These are phyloP conservation scores for Colletotrichum sp. DNA, from an alignment of 2,329 filamentous ascomycete species.

Conservation along the genomic window DNA sequence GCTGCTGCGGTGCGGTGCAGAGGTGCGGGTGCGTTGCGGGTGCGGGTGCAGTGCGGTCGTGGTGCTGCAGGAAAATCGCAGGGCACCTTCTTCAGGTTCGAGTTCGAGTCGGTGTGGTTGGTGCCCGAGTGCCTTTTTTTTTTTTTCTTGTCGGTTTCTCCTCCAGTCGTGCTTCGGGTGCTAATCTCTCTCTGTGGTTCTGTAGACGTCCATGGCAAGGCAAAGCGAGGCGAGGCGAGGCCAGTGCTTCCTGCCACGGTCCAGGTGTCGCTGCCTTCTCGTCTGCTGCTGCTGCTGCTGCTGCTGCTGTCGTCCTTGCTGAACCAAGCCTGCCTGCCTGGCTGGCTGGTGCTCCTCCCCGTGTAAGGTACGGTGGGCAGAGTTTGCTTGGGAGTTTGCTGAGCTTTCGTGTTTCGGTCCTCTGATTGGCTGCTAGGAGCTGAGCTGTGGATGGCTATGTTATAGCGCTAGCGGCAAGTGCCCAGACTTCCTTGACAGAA, in stretches of 20 bases:
- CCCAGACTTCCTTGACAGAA: constrained; percentile 6
- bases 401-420: not conserved
- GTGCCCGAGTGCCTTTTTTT: not conserved
- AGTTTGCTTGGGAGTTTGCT: constrained; percentile 13
- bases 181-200: not conserved
- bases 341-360: not conserved
- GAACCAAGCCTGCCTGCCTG: not conserved
- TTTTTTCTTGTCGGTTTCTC: not conserved
- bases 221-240: not conserved
- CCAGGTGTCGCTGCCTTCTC: not conserved
- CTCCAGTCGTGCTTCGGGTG: not conserved
- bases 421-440: constrained; percentile 6
- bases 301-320: not conserved
- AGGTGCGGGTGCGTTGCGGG: not conserved
- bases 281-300: not conserved
- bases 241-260: not conserved
- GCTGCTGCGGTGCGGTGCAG: not conserved
- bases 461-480: constrained; percentile 19
- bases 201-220: not conserved
- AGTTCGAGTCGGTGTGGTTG: constrained; percentile 2
- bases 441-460: constrained; percentile 20
- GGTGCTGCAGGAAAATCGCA: not conserved
- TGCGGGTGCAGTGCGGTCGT: not conserved
- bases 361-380: not conserved
- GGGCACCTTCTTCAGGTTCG: not conserved